Percentiles rank a stretch among this genome's conserved stretches.
Conservation (phyloP, 2,329 filamentous ascomycete species). For the Trichoderma sp. region DNA sequence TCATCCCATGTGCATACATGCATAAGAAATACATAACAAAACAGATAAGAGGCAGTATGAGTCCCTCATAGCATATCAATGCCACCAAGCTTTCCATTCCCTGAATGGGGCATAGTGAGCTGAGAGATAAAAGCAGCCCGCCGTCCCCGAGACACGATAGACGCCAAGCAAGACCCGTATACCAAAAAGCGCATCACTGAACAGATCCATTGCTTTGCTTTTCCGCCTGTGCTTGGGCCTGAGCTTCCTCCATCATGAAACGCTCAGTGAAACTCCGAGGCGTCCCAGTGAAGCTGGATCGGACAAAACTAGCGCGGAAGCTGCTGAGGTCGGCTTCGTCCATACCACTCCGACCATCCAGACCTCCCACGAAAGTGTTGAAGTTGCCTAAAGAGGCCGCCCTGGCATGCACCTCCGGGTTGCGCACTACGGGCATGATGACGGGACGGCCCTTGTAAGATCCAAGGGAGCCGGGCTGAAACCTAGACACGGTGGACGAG, state of each 20-base stretch:
- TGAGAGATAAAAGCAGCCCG: constrained; percentile 32
- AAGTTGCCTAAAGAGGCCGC: constrained; percentile 53
- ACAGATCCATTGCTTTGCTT: constrained; percentile 31
- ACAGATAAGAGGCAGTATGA: constrained; percentile 6
- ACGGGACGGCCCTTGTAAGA: constrained; percentile 60
- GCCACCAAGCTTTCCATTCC: too few species aligned
- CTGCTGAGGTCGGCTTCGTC: constrained; percentile 50
- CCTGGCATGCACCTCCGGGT: constrained; percentile 52
- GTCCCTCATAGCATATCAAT: constrained; percentile 32
- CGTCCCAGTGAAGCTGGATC: constrained; percentile 46
- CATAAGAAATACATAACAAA: constrained; percentile 3
- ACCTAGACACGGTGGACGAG: constrained; percentile 41
- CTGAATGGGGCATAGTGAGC: constrained; percentile 23
- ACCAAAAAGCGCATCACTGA: constrained; percentile 28
- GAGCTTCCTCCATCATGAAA: constrained; percentile 52
- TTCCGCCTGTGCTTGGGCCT: constrained; percentile 42
- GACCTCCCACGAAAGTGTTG: constrained; percentile 55
- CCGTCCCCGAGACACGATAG: constrained; percentile 31
- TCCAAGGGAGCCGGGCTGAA: constrained; percentile 49
- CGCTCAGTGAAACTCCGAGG: constrained; percentile 54
- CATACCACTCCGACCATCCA: constrained; percentile 54
- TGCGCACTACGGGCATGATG: constrained; percentile 54
- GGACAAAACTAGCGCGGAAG: constrained; percentile 47
- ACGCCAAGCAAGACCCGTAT: constrained; percentile 31
- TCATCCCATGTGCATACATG: neutral